Percentiles rank a stretch among this genome's conserved stretches.
Conservation (phyloP, 2,329 filamentous ascomycete genomes). For the Alternaria sp. region DNA sequence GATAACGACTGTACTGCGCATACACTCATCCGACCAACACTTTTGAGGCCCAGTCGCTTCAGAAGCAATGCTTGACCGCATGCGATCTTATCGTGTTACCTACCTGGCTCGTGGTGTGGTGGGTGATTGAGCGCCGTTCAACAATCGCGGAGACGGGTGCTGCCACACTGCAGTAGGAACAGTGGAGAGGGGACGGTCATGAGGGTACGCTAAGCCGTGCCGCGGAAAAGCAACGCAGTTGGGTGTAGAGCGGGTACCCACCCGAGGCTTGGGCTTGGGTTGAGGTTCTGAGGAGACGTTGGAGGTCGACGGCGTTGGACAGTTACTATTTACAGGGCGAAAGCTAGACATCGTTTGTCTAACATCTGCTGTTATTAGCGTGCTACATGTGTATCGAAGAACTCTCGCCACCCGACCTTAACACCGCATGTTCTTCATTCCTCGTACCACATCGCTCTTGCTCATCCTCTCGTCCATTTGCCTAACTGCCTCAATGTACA, state of each 20-base stretch:
- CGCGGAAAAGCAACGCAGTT: background rate
- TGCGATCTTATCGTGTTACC: background rate
- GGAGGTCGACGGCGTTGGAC: background rate
- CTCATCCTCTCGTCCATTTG: too few species aligned
- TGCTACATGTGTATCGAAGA: too few species aligned
- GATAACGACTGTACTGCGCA: background rate
- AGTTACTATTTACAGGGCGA: too few species aligned
- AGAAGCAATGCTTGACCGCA: conserved; percentile 1
- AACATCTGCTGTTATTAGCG: too few species aligned
- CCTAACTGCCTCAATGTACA: too few species aligned
- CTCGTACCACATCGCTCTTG: too few species aligned
- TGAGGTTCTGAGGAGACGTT: background rate
- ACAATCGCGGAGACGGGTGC: conserved; percentile 1
- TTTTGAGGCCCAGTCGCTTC: background rate
- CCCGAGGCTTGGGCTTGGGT: background rate
- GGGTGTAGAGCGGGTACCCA: background rate
- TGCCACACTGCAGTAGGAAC: background rate
- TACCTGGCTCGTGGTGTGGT: background rate
- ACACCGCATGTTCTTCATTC: too few species aligned
- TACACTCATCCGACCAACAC: background rate
- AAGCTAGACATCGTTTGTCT: too few species aligned
- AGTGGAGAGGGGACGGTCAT: background rate
- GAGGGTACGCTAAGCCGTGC: background rate
- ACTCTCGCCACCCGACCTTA: too few species aligned
- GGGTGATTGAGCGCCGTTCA: background rate